Evolutionary conservation across 2,329 filamentous ascomycete genomes (phyloP).

Genomic region (Dactylellina drechsleri): DNA sequence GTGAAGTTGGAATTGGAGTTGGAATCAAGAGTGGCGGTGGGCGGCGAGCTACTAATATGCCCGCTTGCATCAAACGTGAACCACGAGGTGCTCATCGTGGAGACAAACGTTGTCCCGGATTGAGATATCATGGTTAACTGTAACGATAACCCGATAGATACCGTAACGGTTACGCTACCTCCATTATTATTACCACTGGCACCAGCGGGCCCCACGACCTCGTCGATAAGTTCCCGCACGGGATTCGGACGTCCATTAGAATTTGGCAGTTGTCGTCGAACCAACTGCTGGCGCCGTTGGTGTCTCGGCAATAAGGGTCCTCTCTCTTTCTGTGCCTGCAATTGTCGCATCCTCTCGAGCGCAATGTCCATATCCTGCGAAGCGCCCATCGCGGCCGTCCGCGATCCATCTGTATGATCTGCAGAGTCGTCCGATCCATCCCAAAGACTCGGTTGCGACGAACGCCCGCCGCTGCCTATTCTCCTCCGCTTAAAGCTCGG

Average conservation of each 20-base stretch:
- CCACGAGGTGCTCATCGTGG: conserved; percentile 34
- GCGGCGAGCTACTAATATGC: conserved; percentile 15
- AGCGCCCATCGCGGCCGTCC: conserved; percentile 16
- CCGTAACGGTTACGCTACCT: conserved; percentile 43
- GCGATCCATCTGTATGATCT: conserved; percentile 16
- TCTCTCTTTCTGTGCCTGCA: conserved; percentile 19
- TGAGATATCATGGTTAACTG: conserved; percentile 34
- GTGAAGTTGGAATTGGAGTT: neutral
- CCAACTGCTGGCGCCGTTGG: conserved; percentile 22
- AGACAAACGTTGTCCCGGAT: conserved; percentile 42
- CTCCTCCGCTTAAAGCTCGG: conserved; percentile 54
- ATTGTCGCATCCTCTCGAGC: conserved; percentile 39
- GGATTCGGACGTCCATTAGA: conserved; percentile 6
- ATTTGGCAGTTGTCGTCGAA: conserved; percentile 27
- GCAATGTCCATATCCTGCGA: conserved; percentile 32
- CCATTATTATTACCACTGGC: conserved; percentile 5
- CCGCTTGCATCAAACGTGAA: conserved; percentile 48
- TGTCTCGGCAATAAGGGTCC: conserved; percentile 10
- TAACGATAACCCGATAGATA: conserved; percentile 47
- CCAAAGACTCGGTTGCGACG: conserved; percentile 36
- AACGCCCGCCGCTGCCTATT: conserved; percentile 10
- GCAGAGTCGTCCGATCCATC: conserved; percentile 18
- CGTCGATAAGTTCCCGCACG: conserved; percentile 18
- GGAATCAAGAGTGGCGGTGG: conserved; percentile 3
- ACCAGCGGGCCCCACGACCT: conserved; percentile 14